A percentile compares a stretch with the other conserved stretches of the same genome.
phyloP scores from a whole-genome alignment of 106 monocot genomes.

The Phalaenopsis equestris region DNA sequence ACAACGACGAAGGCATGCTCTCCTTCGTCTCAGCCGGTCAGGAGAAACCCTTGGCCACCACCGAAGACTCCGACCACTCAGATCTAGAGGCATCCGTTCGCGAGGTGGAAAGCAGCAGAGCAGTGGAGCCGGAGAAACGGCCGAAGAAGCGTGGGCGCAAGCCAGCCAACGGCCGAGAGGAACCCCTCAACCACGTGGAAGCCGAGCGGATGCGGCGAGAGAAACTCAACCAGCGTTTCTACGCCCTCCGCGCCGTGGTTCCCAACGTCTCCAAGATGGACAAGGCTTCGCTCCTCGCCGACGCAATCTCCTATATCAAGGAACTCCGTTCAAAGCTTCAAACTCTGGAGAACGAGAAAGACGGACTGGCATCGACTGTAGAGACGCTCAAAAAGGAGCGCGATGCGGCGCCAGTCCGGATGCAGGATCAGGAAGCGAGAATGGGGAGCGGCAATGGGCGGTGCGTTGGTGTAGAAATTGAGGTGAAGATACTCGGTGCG shows the following conservation, averaged over 20 bases:
- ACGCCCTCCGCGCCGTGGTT: constrained; percentile 85
- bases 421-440: neutral
- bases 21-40: constrained; percentile 53
- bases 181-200: constrained; percentile 89
- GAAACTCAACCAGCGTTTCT: constrained; percentile 96
- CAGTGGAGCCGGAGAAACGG: constrained; percentile 42
- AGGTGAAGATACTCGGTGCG: constrained; percentile 51
- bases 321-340: constrained; percentile 44
- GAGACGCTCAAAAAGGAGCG: constrained; percentile 37
- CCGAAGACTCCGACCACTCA: constrained; percentile 55
- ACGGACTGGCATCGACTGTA: constrained; percentile 22
- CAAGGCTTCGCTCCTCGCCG: constrained; percentile 85
- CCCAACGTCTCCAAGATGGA: constrained; percentile 98
- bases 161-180: constrained; percentile 81
- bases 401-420: constrained; percentile 1
- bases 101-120: constrained; percentile 58
- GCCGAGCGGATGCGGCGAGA: constrained; percentile 83
- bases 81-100: constrained; percentile 73
- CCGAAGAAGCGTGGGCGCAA: constrained; percentile 80
- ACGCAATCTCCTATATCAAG: constrained; percentile 82
- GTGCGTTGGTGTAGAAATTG: constrained; percentile 40
- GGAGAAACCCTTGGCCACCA: constrained; percentile 6
- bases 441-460: constrained; percentile 7
- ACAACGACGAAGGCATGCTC: constrained; percentile 65
- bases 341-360: constrained; percentile 38